phyloP scores from a whole-genome alignment of 164 flowering plant genomes.

The Litsea cubeba region DNA sequence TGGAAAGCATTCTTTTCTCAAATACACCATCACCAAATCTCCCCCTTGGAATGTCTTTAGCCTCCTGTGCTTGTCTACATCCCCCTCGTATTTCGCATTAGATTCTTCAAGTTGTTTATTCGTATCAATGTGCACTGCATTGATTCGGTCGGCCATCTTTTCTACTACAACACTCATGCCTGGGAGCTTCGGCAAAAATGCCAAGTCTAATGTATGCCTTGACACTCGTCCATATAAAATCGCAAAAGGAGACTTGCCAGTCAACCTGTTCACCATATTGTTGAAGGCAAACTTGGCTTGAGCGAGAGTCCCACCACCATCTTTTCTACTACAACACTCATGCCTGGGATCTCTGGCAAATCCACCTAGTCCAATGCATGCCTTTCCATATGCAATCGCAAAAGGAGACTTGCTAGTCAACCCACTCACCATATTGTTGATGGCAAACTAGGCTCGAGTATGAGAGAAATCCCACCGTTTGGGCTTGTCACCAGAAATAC shows the following conservation, averaged over 20 bases:
- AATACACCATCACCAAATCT: background rate
- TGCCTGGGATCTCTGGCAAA: background rate
- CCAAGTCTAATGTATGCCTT: background rate
- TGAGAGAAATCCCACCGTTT: background rate
- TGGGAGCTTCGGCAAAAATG: background rate
- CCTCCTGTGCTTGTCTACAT: background rate
- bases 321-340: background rate
- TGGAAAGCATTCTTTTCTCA: conserved; percentile 4
- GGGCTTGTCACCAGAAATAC: background rate
- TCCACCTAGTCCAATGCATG: background rate
- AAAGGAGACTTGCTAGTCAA: background rate
- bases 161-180: background rate
- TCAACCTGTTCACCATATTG: background rate
- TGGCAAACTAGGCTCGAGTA: background rate
- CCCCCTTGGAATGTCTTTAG: background rate
- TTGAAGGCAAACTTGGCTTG: background rate
- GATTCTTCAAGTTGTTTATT: background rate
- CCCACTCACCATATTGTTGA: background rate
- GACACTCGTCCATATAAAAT: background rate
- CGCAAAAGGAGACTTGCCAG: background rate
- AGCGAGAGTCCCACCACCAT: background rate
- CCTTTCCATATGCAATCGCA: background rate
- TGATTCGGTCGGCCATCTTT: background rate
- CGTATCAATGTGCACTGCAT: background rate
- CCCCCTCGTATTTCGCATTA: background rate